Conservation (phyloP, 306 rosid genomes). For the Prunus mume region DNA sequence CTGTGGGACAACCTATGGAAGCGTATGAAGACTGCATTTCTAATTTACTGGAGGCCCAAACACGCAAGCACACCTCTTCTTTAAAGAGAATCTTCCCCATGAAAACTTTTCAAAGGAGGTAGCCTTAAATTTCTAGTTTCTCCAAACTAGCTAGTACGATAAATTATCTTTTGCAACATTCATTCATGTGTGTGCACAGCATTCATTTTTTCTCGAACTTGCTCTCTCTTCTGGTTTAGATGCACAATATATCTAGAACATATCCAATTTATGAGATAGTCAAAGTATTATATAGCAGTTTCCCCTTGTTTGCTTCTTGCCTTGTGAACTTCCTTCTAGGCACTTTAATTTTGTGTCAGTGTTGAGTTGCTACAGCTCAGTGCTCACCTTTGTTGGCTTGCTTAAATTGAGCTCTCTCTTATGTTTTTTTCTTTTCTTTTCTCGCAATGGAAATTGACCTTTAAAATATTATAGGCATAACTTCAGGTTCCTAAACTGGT, state of each 20-base stretch:
- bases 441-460: background rate
- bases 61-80: constrained; percentile 55
- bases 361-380: constrained; percentile 2
- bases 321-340: background rate
- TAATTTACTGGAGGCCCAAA: constrained; percentile 58
- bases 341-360: background rate
- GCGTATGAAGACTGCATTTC: constrained; percentile 81
- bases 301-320: background rate
- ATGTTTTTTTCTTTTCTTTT: constrained; percentile 1
- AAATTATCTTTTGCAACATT: constrained; percentile 3
- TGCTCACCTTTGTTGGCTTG: constrained; percentile 1
- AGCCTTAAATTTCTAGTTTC: constrained; percentile 7
- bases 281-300: background rate
- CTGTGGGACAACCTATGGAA: constrained; percentile 68
- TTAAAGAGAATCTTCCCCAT: constrained; percentile 66
- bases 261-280: background rate
- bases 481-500: constrained; percentile 55
- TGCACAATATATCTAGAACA: background rate
- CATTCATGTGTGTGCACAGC: background rate
- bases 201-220: background rate
- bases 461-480: constrained; percentile 60
- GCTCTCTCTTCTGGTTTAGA: background rate
- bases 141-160: constrained; percentile 17
- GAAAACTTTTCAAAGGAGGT: constrained; percentile 90
- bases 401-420: constrained; percentile 6